Evolutionary conservation across 148 eudicot species (phyloP).

Genomic region (Camellia lanceoleosa): DNA sequence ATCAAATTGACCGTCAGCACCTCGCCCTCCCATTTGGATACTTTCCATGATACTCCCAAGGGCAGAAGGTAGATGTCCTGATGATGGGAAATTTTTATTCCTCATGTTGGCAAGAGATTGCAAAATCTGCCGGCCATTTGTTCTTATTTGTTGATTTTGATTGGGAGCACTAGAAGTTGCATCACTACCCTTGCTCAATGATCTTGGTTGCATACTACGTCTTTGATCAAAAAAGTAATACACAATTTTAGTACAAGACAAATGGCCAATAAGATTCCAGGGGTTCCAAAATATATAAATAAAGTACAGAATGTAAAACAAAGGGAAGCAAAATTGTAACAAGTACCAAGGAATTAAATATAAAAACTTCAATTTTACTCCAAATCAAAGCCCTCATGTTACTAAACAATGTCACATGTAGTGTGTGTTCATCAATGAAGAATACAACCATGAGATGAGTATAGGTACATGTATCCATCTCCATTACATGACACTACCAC

Average conservation of each 20-base stretch:
- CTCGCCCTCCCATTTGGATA: constrained; percentile 27
- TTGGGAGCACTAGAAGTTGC: constrained; percentile 30
- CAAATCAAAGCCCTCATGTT: too few species aligned
- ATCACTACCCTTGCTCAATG: constrained; percentile 36
- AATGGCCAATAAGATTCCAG: background rate
- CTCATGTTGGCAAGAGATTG: constrained; percentile 47
- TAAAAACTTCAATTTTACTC: background rate
- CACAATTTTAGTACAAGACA: constrained; percentile 5
- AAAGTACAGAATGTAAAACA: background rate
- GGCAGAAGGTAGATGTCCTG: constrained; percentile 29
- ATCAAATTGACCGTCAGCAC: constrained; percentile 45
- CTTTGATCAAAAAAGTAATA: constrained; percentile 32
- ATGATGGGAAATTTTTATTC: constrained; percentile 21
- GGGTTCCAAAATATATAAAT: too few species aligned
- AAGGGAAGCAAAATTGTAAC: background rate
- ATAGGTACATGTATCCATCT: too few species aligned
- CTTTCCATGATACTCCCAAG: constrained; percentile 23
- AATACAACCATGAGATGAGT: background rate
- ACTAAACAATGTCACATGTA: background rate
- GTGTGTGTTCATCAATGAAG: background rate
- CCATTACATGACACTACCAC: too few species aligned
- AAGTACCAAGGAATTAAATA: background rate
- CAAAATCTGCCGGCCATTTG: constrained; percentile 54
- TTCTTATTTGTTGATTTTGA: constrained; percentile 41
- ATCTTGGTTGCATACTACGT: constrained; percentile 44